These are phyloP conservation scores for Pseudogymnoascus sp. DNA, from an alignment of 2,329 filamentous ascomycete genomes.

Conservation along the genomic window DNA sequence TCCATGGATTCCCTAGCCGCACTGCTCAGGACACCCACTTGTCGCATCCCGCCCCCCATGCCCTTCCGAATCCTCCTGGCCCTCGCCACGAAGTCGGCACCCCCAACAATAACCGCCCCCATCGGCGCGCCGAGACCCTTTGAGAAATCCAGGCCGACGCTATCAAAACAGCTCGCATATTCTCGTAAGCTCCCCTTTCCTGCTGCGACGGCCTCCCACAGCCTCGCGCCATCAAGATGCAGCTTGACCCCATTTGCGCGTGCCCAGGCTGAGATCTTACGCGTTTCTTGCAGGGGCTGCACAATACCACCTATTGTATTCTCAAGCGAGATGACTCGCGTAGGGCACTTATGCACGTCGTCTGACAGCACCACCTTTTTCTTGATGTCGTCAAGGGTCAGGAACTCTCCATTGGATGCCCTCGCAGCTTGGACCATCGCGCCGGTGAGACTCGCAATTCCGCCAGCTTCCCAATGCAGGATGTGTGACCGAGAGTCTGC, in stretches of 20 bases:
- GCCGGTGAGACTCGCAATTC: constrained; percentile 62
- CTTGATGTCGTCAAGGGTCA: constrained; percentile 49
- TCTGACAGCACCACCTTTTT: constrained; percentile 56
- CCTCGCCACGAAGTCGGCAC: constrained; percentile 39
- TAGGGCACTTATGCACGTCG: constrained; percentile 73
- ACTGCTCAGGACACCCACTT: constrained; percentile 68
- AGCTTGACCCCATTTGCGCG: constrained; percentile 55
- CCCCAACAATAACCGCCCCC: constrained; percentile 64
- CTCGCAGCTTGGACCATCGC: constrained; percentile 61
- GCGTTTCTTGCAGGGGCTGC: constrained; percentile 66
- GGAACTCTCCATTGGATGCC: constrained; percentile 62
- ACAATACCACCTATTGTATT: constrained; percentile 78
- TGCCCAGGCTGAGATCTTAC: constrained; percentile 64
- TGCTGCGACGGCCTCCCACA: constrained; percentile 75
- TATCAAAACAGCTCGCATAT: constrained; percentile 64
- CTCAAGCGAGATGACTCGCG: constrained; percentile 73
- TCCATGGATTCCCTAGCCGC: constrained; percentile 71
- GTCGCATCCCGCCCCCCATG: constrained; percentile 71
- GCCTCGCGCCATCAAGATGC: constrained; percentile 71
- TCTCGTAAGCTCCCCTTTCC: constrained; percentile 61
- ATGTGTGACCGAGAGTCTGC: constrained; percentile 77
- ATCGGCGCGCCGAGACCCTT: constrained; percentile 79
- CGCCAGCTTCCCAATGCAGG: constrained; percentile 57
- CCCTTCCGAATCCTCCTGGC: constrained; percentile 73
- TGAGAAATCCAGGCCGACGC: constrained; percentile 69